phyloP scores from a whole-genome alignment of 108 stramenopile species.

The Cyclostephanos tholiformis region DNA sequence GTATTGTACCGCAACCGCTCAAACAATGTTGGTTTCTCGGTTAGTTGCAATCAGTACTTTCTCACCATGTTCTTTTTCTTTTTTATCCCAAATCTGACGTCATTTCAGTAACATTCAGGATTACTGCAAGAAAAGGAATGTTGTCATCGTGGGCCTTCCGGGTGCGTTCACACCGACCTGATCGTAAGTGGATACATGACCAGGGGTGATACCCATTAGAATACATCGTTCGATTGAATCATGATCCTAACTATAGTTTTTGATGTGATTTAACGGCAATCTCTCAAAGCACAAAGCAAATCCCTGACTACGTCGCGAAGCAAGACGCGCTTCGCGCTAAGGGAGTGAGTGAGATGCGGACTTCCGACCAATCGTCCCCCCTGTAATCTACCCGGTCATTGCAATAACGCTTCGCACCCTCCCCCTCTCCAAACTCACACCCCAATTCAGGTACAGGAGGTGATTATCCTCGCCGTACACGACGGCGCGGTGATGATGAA shows the following conservation, averaged over 20 bases:
- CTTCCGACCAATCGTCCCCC: not conserved
- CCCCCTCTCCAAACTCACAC: not conserved
- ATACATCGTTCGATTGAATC: too few species aligned
- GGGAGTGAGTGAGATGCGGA: slow-evolving; percentile 24
- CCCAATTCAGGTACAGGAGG: slow-evolving; percentile 46
- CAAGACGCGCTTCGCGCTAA: slow-evolving; percentile 64
- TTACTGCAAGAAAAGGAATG: slow-evolving; percentile 50
- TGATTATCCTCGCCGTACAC: slow-evolving; percentile 73
- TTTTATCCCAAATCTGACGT: not conserved
- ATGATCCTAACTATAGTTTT: too few species aligned
- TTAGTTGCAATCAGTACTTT: not conserved
- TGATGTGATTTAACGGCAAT: not conserved
- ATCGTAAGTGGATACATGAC: slow-evolving; percentile 28
- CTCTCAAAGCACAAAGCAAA: slow-evolving; percentile 57
- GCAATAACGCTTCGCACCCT: not conserved
- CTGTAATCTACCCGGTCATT: too few species aligned
- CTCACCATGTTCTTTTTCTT: not conserved
- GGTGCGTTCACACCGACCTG: slow-evolving; percentile 80
- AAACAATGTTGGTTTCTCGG: not conserved
- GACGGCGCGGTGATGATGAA: slow-evolving; percentile 68
- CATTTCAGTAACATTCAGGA: slow-evolving; percentile 51
- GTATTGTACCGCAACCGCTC: not conserved
- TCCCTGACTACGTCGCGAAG: slow-evolving; percentile 73
- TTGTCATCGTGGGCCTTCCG: slow-evolving; percentile 70
- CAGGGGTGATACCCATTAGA: not conserved